Base-by-base conservation (phyloP, 2,329 filamentous ascomycete species). In the Coccinonectria pachysandricola region DNA sequence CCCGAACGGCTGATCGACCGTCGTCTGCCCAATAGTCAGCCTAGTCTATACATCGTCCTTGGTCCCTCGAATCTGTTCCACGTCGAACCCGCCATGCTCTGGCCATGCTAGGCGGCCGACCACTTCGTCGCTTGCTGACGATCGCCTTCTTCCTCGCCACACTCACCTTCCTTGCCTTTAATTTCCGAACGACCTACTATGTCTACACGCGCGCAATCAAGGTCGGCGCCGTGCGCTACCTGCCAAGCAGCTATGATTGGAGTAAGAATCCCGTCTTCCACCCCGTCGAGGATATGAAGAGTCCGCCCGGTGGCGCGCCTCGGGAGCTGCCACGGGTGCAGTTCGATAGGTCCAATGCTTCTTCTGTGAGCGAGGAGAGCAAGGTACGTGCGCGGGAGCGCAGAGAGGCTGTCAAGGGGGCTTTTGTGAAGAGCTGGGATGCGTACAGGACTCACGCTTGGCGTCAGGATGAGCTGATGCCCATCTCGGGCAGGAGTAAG, bases 381-480 rank as follows among this genome's bases (percentile, higher is more conserved):
- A 64, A 44, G 55, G 60, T 51, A 31, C 48, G 56, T 27, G 45
- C 55, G 19, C 39, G 46, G 9, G 42, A 49, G 5, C 50, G 60
- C 18, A 54, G 54, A 31, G 43, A 48, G 14, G 52, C 52, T 15
- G 51, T 65, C 28, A 53, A 50, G 29, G 37, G 49, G 23, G 54
- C 56, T 8, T 61, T 63, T 26, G 33, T 51, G 35, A 60, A 60
- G 42, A 62, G 55, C 35, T 65, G 69, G 69, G 49, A 59, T 14
- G 59, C 62, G 6, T 74, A 74, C 44, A 64, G 62, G 37, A 54
- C 55, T 21, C 50, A 69, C 37, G 70, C 70, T 2, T 75, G 68
- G 67, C 51, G 60, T n/a, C 55, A 60, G 37, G 70, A 75, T 32
- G 68, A 75, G 50, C 53, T 75, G 20, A 53, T 54, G 34, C 70